A percentile compares a stretch with the other conserved stretches of the same genome.
Conservation (phyloP, 306 rosid genomes). For the Dalbergia cultrata region DNA sequence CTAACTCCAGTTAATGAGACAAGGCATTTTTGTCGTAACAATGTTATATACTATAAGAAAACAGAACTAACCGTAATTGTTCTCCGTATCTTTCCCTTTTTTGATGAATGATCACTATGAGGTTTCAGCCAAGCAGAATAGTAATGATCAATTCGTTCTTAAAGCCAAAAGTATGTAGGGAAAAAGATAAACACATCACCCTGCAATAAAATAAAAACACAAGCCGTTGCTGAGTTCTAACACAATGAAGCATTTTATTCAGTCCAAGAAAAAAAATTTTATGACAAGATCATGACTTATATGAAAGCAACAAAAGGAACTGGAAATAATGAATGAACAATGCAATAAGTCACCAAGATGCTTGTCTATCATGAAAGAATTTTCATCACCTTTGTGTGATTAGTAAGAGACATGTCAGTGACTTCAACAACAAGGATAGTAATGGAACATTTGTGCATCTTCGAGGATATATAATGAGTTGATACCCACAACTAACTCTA, state of each 20-base stretch:
- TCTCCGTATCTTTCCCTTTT: slow-evolving; percentile 88
- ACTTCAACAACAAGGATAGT: background rate
- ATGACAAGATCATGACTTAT: slow-evolving; percentile 13
- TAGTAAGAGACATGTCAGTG: slow-evolving; percentile 1
- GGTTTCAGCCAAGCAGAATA: slow-evolving; percentile 86
- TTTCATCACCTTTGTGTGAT: background rate
- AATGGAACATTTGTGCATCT: background rate
- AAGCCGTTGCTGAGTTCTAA: slow-evolving; percentile 12
- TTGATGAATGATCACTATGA: slow-evolving; percentile 56
- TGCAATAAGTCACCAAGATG: background rate
- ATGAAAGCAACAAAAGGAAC: slow-evolving; percentile 24
- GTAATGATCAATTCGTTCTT: slow-evolving; percentile 88
- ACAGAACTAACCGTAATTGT: slow-evolving; percentile 72
- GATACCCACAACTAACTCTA: background rate
- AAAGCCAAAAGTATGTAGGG: slow-evolving; percentile 90
- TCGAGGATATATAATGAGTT: background rate
- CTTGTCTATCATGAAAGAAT: background rate
- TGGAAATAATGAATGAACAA: background rate
- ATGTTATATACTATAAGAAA: slow-evolving; percentile 16
- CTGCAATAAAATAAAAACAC: slow-evolving; percentile 56
- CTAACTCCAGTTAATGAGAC: background rate
- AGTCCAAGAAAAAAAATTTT: slow-evolving; percentile 14
- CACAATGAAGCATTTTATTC: slow-evolving; percentile 6
- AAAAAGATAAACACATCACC: slow-evolving; percentile 96
- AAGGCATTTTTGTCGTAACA: background rate